phyloP scores from a whole-genome alignment of 148 eudicot genomes.

The Fagopyrum esculentum region DNA sequence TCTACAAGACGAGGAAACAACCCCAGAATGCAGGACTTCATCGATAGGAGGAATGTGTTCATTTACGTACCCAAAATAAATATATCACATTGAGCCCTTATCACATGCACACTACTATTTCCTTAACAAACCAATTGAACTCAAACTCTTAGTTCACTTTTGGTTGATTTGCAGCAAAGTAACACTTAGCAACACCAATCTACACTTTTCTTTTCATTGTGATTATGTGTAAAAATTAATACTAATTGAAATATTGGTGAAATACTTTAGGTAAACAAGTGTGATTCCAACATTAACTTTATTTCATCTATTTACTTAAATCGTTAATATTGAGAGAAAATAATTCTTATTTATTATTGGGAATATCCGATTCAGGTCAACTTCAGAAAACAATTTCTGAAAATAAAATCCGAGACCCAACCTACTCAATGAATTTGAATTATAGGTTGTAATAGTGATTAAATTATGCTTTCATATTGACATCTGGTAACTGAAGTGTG shows the following conservation, averaged over 20 bases:
- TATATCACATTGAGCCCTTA: not conserved
- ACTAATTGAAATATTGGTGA: not conserved
- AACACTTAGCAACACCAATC: not conserved
- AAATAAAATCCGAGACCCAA: not conserved
- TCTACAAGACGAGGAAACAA: slow-evolving; percentile 69
- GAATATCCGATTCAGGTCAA: not conserved
- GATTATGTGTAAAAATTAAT: not conserved
- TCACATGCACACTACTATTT: not conserved
- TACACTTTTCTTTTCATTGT: not conserved
- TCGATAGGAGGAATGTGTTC: slow-evolving; percentile 79
- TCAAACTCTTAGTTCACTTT: not conserved
- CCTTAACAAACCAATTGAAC: not conserved
- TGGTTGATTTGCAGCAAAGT: not conserved
- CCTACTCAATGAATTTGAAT: no score
- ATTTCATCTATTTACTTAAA: no score
- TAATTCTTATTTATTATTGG: no score
- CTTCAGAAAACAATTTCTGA: not conserved
- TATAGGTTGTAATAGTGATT: no score
- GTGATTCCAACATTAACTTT: no score
- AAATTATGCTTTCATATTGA: no score
- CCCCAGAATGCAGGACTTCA: slow-evolving; percentile 79
- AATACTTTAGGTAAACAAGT: not conserved
- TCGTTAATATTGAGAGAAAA: no score
- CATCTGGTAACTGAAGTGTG: not conserved
- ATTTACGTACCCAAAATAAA: slow-evolving; percentile 12